A percentile compares a stretch with the other conserved stretches of the same genome.
phyloP scores from a whole-genome alignment of 495 filamentous ascomycete genomes.

The Xylaria cubensis region DNA sequence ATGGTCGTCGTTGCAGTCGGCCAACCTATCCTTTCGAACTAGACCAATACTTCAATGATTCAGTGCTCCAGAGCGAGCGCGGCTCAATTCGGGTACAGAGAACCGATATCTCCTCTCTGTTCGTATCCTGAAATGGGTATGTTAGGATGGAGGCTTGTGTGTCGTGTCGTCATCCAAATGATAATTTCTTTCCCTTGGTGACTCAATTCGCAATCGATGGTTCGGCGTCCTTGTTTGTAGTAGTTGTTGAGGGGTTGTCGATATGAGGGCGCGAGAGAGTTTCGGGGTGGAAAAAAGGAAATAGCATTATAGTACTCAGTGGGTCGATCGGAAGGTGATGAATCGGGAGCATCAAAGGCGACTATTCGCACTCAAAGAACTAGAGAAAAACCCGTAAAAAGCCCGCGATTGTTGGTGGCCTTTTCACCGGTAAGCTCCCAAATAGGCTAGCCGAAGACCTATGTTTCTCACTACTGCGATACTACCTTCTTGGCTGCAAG shows the following conservation, averaged over 20 bases:
- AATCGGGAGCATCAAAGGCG: conserved; percentile 25
- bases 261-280: not conserved
- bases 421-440: conserved; percentile 15
- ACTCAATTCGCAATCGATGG: not conserved
- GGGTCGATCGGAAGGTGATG: conserved; percentile 22
- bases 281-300: conserved; percentile 19
- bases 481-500: conserved; percentile 19
- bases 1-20: not conserved
- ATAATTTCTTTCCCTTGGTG: not conserved
- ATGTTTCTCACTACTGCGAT: not conserved
- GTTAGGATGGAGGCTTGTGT: not conserved
- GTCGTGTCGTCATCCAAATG: conserved; percentile 3
- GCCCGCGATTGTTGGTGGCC: conserved; percentile 16
- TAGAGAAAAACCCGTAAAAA: conserved; percentile 20
- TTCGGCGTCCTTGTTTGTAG: not conserved
- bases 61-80: not conserved
- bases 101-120: not conserved
- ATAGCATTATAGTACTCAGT: conserved; percentile 18
- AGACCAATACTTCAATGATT: not conserved
- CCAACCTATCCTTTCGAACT: not conserved
- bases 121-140: not conserved
- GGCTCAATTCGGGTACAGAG: not conserved
- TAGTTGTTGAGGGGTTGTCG: conserved; percentile 11
- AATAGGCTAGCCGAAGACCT: conserved; percentile 10
- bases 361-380: conserved; percentile 19